Evolutionary conservation across 257 asterid species (phyloP), one percentile per base, ranked within the genome.

Genomic region (Solanum gandarillasii): DNA sequence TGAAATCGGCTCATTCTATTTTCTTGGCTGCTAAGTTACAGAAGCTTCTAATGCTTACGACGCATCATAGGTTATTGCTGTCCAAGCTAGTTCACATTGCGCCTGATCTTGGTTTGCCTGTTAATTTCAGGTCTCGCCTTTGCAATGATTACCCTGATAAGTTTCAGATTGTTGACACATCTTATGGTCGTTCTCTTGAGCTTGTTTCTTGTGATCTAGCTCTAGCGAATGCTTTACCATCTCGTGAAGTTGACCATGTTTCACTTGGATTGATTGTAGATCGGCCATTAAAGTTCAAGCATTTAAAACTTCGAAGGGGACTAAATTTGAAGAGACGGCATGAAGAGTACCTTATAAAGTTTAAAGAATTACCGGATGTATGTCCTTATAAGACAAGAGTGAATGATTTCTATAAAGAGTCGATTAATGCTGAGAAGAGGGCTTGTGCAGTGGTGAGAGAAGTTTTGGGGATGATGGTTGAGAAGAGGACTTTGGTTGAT

Each of bases 401-500:
- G 25, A 86, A 32, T 9, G 93, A 91, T 78, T 88, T 97, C 83
- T 83, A 23, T 60, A 93, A 91, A 72, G 98, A 89, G 90, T 95
- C 98, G 1, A 88, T 95, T 23, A 95, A 91, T 76, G 96, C 98
- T 0, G 99, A 95, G 94, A 97, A 96, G 93, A 92, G 99, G 90
- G 98, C 98, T 1, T 96, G 99, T 86, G 96, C 93, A 20, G 91
- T 95, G 83, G 98, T 91, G 90, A 94, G 99, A 92, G 99, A 97
- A 93, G 93, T 94, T 75, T 89, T 97, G 76, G 98, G 93, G 74
- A 93, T 97, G 99, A 94, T 94, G 2, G 92, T 94, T 9, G 99
- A 97, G 96, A 97, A 91, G 91, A 91, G 98, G 93, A 95, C 99
- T n/a, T 87, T 95, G 92, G 95, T 97, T 81, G 99, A 97, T 92